phyloP scores from a whole-genome alignment of 805 yeast species.

The Tetrapisispora taiwanensis region DNA sequence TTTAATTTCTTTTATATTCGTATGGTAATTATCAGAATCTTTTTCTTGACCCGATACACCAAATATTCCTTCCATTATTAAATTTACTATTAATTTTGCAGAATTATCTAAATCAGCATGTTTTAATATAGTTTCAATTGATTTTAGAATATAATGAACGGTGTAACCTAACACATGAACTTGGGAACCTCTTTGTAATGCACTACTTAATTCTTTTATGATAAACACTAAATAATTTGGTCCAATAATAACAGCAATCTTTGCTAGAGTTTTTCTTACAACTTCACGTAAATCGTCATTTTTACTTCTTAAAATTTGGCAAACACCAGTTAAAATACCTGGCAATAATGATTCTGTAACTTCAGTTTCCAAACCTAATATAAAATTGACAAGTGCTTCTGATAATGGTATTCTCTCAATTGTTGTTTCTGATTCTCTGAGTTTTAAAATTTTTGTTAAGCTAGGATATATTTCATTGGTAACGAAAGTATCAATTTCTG shows the following conservation, averaged over 20 bases:
- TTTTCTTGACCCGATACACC: conserved; percentile 91
- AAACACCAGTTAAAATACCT: conserved; percentile 72
- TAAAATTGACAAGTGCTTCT: conserved; percentile 63
- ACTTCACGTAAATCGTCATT: conserved; percentile 84
- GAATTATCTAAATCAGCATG: conserved; percentile 73
- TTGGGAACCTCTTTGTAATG: conserved; percentile 83
- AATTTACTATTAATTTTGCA: conserved; percentile 47
- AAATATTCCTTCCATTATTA: conserved; percentile 85
- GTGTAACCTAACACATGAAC: conserved; percentile 87
- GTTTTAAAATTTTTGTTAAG: conserved; percentile 46
- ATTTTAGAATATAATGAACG: conserved; percentile 59
- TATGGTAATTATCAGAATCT: conserved; percentile 83
- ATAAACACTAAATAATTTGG: conserved; percentile 64
- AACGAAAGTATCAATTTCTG: conserved; percentile 36
- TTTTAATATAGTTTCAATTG: conserved; percentile 35
- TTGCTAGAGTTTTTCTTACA: conserved; percentile 63
- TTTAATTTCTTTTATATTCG: conserved; percentile 83
- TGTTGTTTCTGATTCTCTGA: conserved; percentile 71
- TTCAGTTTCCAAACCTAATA: conserved; percentile 51
- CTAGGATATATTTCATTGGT: conserved; percentile 51
- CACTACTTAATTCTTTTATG: conserved; percentile 64
- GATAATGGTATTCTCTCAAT: conserved; percentile 68
- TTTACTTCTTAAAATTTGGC: conserved; percentile 78
- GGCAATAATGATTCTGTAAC: conserved; percentile 55
- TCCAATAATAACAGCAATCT: conserved; percentile 57